Evolutionary conservation across 2,329 filamentous ascomycete genomes (phyloP), one percentile per base, ranked within the genome.

Genomic region (Cercospora zeae-maydis): DNA sequence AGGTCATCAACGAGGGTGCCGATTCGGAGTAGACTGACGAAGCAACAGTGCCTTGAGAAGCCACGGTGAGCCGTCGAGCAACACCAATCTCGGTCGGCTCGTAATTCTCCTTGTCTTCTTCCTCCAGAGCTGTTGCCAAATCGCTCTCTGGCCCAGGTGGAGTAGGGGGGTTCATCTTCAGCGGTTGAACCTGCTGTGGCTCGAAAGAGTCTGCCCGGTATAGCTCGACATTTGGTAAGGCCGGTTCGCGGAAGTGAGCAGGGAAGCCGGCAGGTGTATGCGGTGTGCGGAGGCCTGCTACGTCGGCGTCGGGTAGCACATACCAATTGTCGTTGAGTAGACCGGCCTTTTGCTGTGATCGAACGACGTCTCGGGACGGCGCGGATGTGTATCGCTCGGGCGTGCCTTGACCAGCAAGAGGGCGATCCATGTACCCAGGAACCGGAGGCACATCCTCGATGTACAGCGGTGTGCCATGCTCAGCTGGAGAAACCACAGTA

Each of bases 301-400:
- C 66, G 13, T 69, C 65, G 9, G 69, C 67, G 13, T 73, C 71
- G 33, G 72, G 72, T 10, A 74, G 51, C 7, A 80, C 76, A 58
- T 79, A 80, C 80, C 80, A 82, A 59, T 82, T 82, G 67, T 81
- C 78, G 42, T 75, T 76, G 31, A 79, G 74, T 14, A 81, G 66
- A 14, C 64, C 70, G 52, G 77, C 73, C 49, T 70, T 77, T 69
- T 74, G 67, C 61, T 71, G 68, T 9, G 63, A 57, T 45, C 69
- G 61, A 69, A 59, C 65, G 3, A 62, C 37, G 21, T 63, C 62
- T 30, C 61, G 62, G 2, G 69, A 63, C 16, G 69, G 62, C 11
- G 70, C 65, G 21, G 66, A 39, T 7, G 58, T 47, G 30, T 65
- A 61, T 11, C 54, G 66, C 49, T 69, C 62, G 13, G 64, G 58